Evolutionary conservation across 1,139 yeast species (phyloP).

Genomic region (Pichia sp.): DNA sequence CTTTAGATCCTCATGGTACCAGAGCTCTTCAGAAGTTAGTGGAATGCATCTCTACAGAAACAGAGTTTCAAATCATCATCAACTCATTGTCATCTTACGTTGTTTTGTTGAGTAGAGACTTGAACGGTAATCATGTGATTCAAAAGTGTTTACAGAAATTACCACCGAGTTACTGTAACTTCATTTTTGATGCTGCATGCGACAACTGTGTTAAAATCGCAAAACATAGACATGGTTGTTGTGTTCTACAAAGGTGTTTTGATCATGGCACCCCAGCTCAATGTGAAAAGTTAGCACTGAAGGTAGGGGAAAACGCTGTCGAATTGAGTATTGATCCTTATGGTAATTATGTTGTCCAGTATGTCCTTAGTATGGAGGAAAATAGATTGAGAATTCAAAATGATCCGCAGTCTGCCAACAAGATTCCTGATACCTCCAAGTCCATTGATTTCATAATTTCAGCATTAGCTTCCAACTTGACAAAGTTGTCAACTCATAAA

Average conservation of each 20-base stretch:
- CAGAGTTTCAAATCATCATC: slow-evolving; percentile 52
- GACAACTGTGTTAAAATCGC: slow-evolving; percentile 76
- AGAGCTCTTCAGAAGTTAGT: slow-evolving; percentile 88
- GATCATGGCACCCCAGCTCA: slow-evolving; percentile 78
- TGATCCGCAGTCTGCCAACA: slow-evolving; percentile 28
- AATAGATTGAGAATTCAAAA: slow-evolving; percentile 29
- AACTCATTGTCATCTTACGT: slow-evolving; percentile 68
- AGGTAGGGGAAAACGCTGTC: slow-evolving; percentile 58
- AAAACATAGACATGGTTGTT: slow-evolving; percentile 96
- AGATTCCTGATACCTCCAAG: slow-evolving; percentile 41
- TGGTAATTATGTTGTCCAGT: slow-evolving; percentile 95
- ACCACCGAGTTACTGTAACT: slow-evolving; percentile 65
- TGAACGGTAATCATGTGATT: slow-evolving; percentile 94
- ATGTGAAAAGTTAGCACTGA: slow-evolving; percentile 49
- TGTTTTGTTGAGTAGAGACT: slow-evolving; percentile 77
- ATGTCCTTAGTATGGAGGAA: slow-evolving; percentile 60
- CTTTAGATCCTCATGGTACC: slow-evolving; percentile 87
- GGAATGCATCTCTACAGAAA: slow-evolving; percentile 59
- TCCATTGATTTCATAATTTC: slow-evolving; percentile 30
- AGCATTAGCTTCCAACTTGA: slow-evolving; percentile 40
- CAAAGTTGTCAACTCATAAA: slow-evolving; percentile 77
- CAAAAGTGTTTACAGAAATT: slow-evolving; percentile 85
- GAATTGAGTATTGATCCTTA: slow-evolving; percentile 84
- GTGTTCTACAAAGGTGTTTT: slow-evolving; percentile 88
- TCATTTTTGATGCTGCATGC: slow-evolving; percentile 84